Conservation (phyloP, 345 rosid species). For the Populus tremula region DNA sequence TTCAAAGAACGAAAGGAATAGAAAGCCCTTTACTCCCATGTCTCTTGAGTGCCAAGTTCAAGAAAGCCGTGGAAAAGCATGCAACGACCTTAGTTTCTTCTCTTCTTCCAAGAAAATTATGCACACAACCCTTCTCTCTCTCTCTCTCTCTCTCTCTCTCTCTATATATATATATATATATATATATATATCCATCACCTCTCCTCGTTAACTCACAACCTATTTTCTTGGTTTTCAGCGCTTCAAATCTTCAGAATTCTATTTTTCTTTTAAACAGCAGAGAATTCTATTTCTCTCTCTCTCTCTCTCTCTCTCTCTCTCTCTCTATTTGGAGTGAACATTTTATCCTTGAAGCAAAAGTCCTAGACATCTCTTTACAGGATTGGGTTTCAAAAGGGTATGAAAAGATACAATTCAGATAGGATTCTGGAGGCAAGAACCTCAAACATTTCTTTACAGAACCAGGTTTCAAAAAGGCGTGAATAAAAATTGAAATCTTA, state of each 20-base stretch:
- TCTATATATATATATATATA: too few relatives aligned
- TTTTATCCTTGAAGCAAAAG: neutral
- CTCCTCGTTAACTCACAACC: neutral
- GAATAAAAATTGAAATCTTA: neutral
- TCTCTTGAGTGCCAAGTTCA: conserved; percentile 27
- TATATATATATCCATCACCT: neutral
- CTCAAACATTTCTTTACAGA: too few relatives aligned
- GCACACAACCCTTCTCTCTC: neutral
- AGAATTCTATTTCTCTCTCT: too few relatives aligned
- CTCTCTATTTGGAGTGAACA: neutral
- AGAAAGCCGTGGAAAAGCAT: conserved; percentile 53
- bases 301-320: too few relatives aligned
- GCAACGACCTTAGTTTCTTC: conserved; percentile 13
- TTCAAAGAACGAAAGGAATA: neutral
- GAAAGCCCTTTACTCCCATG: neutral
- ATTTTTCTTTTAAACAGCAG: neutral
- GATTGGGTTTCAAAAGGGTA: neutral
- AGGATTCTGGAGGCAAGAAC: neutral
- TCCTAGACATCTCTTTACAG: neutral
- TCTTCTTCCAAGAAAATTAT: neutral
- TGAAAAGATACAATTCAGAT: neutral
- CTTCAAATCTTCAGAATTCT: too few relatives aligned
- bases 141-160: neutral
- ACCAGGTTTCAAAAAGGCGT: too few relatives aligned
- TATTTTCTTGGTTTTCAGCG: neutral